Conservation (phyloP, 352 stramenopile genomes). For the Globisporangium rhizosaccharum region DNA sequence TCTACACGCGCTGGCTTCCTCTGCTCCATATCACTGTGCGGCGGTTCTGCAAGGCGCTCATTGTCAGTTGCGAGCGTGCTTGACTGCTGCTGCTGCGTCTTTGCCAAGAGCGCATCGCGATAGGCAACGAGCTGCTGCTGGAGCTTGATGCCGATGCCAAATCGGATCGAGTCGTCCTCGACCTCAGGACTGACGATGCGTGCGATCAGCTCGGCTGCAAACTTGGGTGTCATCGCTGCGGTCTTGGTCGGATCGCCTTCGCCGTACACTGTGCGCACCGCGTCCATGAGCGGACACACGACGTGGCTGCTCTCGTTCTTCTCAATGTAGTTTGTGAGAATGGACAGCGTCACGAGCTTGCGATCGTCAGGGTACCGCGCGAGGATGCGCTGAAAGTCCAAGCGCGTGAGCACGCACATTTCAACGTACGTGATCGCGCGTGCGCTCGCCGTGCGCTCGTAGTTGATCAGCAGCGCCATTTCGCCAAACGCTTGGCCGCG, state of each 20-base stretch:
- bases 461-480: conserved; percentile 43
- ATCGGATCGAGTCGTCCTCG: conserved; percentile 20
- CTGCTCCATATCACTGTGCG: neutral
- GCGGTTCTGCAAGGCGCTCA: too few species aligned
- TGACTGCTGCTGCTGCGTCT: too few species aligned
- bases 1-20: neutral
- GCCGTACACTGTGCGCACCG: conserved; percentile 13
- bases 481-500: conserved; percentile 37
- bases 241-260: conserved; percentile 1
- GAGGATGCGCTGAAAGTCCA: conserved; percentile 27
- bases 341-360: conserved; percentile 15
- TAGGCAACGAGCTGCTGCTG: conserved; percentile 12
- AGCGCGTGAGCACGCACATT: conserved; percentile 30
- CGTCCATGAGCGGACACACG: conserved; percentile 17
- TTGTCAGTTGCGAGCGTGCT: too few species aligned
- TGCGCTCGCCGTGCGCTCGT: conserved; percentile 28
- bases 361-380: conserved; percentile 23
- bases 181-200: conserved; percentile 11
- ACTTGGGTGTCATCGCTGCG: conserved; percentile 9
- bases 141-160: conserved; percentile 17
- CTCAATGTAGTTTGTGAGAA: conserved; percentile 21
- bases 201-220: conserved; percentile 18
- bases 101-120: neutral
- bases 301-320: conserved; percentile 15
- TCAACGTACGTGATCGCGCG: conserved; percentile 33